These are phyloP conservation scores for Aspergillus fischeri DNA, from an alignment of 2,329 filamentous ascomycete genomes.

Conservation along the genomic window DNA sequence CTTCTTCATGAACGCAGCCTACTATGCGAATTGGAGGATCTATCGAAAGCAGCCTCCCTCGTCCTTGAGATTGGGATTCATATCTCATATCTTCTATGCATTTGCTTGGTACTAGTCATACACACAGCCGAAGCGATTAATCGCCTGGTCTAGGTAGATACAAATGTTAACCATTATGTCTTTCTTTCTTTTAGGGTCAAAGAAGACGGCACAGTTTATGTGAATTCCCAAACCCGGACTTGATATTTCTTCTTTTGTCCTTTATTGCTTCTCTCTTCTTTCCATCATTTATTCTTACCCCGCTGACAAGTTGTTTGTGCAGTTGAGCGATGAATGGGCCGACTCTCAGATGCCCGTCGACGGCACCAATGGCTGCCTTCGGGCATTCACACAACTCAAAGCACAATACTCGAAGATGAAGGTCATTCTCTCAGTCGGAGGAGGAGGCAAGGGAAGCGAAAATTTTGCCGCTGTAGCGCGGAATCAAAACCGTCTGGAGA, in stretches of 20 bases:
- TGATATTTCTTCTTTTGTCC: neutral
- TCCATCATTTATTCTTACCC: constrained; percentile 5
- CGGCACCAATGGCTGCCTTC: constrained; percentile 65
- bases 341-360: constrained; percentile 70
- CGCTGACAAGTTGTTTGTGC: neutral
- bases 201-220: constrained; percentile 69
- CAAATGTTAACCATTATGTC: constrained; percentile 21
- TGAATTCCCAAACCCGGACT: constrained; percentile 43
- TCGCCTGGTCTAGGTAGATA: constrained; percentile 8
- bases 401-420: constrained; percentile 65
- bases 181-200: constrained; percentile 52
- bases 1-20: constrained; percentile 64
- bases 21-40: constrained; percentile 76
- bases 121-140: constrained; percentile 9
- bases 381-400: constrained; percentile 70
- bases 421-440: constrained; percentile 74
- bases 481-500: constrained; percentile 57
- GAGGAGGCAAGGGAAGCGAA: constrained; percentile 58
- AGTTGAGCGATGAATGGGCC: constrained; percentile 78
- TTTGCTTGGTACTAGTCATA: constrained; percentile 58
- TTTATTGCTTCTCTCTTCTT: constrained; percentile 11
- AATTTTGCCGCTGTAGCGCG: constrained; percentile 65
- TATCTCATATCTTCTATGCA: constrained; percentile 79
- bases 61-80: constrained; percentile 68
- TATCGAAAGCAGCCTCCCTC: constrained; percentile 71